Evolutionary conservation across 75 land plant genomes (phyloP), one percentile per base, ranked within the genome.

Genomic region (Pinus taeda): DNA sequence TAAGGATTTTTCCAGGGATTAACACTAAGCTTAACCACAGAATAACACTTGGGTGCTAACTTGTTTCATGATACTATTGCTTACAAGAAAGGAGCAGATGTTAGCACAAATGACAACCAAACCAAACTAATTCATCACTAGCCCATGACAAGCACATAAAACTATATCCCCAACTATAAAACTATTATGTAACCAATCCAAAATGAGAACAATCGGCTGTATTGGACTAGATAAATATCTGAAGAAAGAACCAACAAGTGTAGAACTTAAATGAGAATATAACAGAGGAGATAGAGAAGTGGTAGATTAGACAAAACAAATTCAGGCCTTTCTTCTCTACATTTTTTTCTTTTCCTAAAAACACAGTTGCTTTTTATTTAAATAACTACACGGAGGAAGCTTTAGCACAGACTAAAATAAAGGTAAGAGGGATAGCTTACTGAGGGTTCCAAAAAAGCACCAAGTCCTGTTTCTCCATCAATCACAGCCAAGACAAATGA

Each of bases 371-470:
- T 65, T 65, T 33, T 36, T 9, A 15, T 6, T 14, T 65, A 18
- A 69, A 7, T 37, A 37, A 39, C 42, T 42, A 9, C 72, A 69
- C 14, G 4, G 24, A 21, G 55, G 72, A 12, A 30, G 9, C 53
- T 69, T 42, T 42, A 69, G 49, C 49, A 69, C 42, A 49, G 55
- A 49, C 55, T 49, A 0, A 49, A 49, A 49, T 49, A 49, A 49
- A 49, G 55, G 73, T 33, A 20, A 78, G 78, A 74, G 8, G 45
- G 14, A 79, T 55, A 58, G 64, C 98, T 91, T 85, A 97, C 99
- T 77, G 93, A 88, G 61, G 99, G 98, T 81, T 97, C 99, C 79
- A 97, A 66, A 83, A 97, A 92, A 29, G 99, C 95, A 70, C 86
- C 81, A 64, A 97, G 67, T 33, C 97, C 95, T 21, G 95, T 97